phyloP scores from a whole-genome alignment of 345 rosid genomes.

The Iberis pinnata region DNA sequence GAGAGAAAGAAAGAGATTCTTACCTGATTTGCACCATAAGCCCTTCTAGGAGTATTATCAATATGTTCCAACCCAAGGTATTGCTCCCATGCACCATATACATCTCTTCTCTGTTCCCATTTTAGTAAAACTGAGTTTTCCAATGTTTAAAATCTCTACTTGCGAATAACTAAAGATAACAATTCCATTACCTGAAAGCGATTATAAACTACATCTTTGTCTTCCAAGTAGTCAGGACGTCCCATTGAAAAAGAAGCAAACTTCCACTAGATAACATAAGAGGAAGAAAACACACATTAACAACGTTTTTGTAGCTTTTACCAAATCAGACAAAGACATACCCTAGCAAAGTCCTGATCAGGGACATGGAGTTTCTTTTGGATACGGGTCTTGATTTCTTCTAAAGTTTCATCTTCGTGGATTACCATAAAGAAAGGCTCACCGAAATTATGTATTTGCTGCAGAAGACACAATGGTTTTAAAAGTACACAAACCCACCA shows the following conservation, averaged over 20 bases:
- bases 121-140: constrained; percentile 7
- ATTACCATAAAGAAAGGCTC: constrained; percentile 94
- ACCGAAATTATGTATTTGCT: constrained; percentile 94
- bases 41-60: constrained; percentile 73
- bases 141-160: background rate
- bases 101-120: constrained; percentile 50
- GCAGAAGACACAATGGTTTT: constrained; percentile 23
- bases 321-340: constrained; percentile 17
- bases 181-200: constrained; percentile 66
- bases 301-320: background rate
- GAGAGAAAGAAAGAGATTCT: background rate
- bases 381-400: constrained; percentile 64
- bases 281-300: background rate
- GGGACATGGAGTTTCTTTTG: constrained; percentile 80
- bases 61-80: constrained; percentile 48
- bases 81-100: background rate
- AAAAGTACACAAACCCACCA: background rate
- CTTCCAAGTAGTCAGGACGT: constrained; percentile 83
- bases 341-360: constrained; percentile 91
- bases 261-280: constrained; percentile 60
- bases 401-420: constrained; percentile 82
- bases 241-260: constrained; percentile 85
- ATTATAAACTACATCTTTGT: constrained; percentile 59
- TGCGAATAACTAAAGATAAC: background rate
- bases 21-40: constrained; percentile 76